Base-by-base conservation (phyloP, 306 rosid species). In the Hylodesmum podocarpum region DNA sequence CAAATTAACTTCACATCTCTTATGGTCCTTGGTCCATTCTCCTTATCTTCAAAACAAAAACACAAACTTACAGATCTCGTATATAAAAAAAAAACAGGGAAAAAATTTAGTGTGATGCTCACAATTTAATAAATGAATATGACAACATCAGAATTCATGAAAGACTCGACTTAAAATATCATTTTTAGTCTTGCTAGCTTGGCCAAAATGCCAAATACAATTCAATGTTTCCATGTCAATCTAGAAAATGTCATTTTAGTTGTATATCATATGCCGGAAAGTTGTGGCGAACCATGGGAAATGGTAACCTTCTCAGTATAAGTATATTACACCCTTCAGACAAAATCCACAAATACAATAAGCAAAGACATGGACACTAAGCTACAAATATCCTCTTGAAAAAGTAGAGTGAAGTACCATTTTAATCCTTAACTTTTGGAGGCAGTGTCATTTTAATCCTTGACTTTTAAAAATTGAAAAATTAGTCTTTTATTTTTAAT, bases 1-100 rank as follows among this genome's bases (percentile, higher is more conserved):
- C 95, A 86, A 62, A 94, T 94, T 81, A 94, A 70, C 96, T 94
- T 92, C 81, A 94, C 84, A 80, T 94, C 97, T 83, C 92, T 94
- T 31, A 94, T 90, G 8, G 98, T 94, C 90, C 80, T 91, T 9
- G 98, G 98, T 14, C 81, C 97, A 66, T 92, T 90, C 76, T 88
- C 97, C 84, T 95, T 95, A 64, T 92, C 98, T 95, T 53, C 69
- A 81, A 81, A 78, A 27, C 63, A 73, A 24, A 55, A 58, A 62
- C 66, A 81, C 40, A 62, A 37, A 81, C 58, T 49, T 31, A 73
- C 6, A 64, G 34, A 46, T 63, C 47, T 25, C 65, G 76, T 58
- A 28, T 29, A 58, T 63, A 43, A 79, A 49, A 64, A 34, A 65
- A 72, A 58, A 36, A 18, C 14, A 40, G 3, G 19, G 19, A 4